Conservation (phyloP, 2,329 filamentous ascomycete species). For the Neospermospora avenae region DNA sequence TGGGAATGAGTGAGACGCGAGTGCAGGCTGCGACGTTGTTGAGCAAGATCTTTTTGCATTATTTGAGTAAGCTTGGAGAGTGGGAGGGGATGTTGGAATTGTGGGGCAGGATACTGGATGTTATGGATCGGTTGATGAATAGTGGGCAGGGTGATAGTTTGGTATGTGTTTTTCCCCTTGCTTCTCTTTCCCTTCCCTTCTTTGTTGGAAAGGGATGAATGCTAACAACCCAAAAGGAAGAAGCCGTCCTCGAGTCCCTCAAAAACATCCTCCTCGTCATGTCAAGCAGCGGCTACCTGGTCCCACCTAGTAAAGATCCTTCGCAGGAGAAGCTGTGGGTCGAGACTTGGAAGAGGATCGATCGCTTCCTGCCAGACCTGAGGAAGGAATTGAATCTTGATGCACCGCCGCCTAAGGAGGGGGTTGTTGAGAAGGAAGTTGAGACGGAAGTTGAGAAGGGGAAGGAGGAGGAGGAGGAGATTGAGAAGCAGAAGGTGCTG, state of each 20-base stretch:
- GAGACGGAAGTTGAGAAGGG: constrained; percentile 2
- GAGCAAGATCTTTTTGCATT: constrained; percentile 94
- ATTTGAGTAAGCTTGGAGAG: constrained; percentile 77
- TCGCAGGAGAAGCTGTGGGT: constrained; percentile 55
- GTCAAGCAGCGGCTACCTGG: constrained; percentile 82
- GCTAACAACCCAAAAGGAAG: constrained; percentile 57
- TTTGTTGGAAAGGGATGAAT: not conserved
- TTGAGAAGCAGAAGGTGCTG: not conserved
- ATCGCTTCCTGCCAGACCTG: constrained; percentile 61
- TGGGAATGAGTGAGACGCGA: constrained; percentile 93
- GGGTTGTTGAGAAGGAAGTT: constrained; percentile 7
- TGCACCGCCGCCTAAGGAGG: constrained; percentile 30
- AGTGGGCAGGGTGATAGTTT: constrained; percentile 87
- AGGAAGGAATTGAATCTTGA: constrained; percentile 55
- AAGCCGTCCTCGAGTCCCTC: constrained; percentile 90
- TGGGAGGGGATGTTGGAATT: constrained; percentile 88
- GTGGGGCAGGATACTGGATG: constrained; percentile 88
- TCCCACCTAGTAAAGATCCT: constrained; percentile 60
- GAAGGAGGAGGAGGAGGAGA: constrained; percentile 3
- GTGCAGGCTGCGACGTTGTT: constrained; percentile 88
- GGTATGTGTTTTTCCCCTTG: constrained; percentile 57
- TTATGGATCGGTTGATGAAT: constrained; percentile 95
- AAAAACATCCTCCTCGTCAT: constrained; percentile 97
- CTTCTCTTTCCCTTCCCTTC: not conserved
- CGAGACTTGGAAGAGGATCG: constrained; percentile 64